phyloP scores from a whole-genome alignment of 352 stramenopile species.

The Phytopythium aichiense region DNA sequence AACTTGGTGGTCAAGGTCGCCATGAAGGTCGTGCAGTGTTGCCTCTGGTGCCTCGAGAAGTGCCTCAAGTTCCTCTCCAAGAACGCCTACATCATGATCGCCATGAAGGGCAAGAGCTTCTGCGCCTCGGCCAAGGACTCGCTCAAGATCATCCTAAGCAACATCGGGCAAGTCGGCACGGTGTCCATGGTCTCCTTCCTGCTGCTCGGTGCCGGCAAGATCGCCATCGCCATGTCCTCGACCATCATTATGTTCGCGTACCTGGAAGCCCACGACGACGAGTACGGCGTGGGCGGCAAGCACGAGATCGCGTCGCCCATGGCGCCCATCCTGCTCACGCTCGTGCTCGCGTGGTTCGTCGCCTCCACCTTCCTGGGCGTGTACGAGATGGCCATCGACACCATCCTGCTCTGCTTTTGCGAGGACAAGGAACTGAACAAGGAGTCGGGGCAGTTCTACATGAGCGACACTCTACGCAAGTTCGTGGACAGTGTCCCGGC shows the following conservation, averaged over 20 bases:
- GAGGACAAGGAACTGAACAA: conserved; percentile 87
- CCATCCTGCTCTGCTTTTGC: conserved; percentile 95
- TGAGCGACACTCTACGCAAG: conserved; percentile 66
- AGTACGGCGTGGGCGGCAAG: conserved; percentile 43
- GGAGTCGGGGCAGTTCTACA: conserved; percentile 62
- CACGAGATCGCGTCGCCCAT: conserved; percentile 79
- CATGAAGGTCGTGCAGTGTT: conserved; percentile 89
- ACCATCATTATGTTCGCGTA: conserved; percentile 56
- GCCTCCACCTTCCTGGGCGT: conserved; percentile 92
- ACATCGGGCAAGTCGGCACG: conserved; percentile 85
- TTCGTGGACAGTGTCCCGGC: conserved; percentile 62
- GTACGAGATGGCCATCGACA: conserved; percentile 95
- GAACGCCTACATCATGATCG: conserved; percentile 92
- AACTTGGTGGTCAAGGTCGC: conserved; percentile 81
- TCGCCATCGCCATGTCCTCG: conserved; percentile 69
- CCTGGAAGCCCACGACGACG: conserved; percentile 45
- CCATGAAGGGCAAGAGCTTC: conserved; percentile 76
- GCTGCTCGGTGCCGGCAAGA: conserved; percentile 91
- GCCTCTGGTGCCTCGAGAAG: conserved; percentile 93
- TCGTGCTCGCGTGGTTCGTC: conserved; percentile 92
- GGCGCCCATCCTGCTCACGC: conserved; percentile 86
- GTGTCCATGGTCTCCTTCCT: conserved; percentile 89
- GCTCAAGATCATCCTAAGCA: conserved; percentile 89
- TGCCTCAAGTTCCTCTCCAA: conserved; percentile 98
- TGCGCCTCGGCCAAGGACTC: conserved; percentile 89